These are phyloP conservation scores for Aspergillus floridensis DNA, from an alignment of 2,329 filamentous ascomycete genomes.

Conservation along the genomic window DNA sequence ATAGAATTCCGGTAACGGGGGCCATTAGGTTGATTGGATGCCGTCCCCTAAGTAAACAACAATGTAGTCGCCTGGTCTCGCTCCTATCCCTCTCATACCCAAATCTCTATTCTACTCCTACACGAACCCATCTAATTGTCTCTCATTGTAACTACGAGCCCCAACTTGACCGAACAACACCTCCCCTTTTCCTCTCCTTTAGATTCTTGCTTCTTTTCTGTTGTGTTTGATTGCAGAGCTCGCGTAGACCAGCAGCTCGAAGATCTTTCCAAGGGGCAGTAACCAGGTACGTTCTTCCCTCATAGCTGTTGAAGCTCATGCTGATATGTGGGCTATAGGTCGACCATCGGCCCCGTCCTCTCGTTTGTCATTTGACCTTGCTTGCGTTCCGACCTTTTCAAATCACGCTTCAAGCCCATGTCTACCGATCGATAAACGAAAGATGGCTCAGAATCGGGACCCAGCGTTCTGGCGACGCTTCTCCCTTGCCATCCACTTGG, in stretches of 20 bases:
- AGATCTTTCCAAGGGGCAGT: not conserved
- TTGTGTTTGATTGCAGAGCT: not conserved
- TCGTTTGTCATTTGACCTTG: not conserved
- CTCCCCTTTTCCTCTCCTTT: not conserved
- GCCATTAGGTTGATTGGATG: not conserved
- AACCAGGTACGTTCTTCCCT: not conserved
- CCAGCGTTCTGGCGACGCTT: constrained; percentile 62
- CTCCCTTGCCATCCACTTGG: constrained; percentile 56
- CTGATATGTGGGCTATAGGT: not conserved
- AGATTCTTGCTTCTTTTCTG: not conserved
- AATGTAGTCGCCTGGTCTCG: not conserved
- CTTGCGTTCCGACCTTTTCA: not conserved
- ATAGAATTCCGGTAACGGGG: not conserved
- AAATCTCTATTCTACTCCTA: not conserved
- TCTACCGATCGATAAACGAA: not conserved
- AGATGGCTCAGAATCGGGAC: constrained; percentile 54
- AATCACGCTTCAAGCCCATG: not conserved
- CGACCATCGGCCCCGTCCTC: no score
- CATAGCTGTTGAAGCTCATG: not conserved
- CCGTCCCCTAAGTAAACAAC: not conserved
- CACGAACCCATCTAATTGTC: not conserved
- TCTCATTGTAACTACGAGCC: not conserved
- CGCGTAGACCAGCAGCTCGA: not conserved
- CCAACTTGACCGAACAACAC: not conserved
- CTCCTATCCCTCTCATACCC: not conserved